Conservation (phyloP, 441 rosid species). For the Francoa sonchifolia region DNA sequence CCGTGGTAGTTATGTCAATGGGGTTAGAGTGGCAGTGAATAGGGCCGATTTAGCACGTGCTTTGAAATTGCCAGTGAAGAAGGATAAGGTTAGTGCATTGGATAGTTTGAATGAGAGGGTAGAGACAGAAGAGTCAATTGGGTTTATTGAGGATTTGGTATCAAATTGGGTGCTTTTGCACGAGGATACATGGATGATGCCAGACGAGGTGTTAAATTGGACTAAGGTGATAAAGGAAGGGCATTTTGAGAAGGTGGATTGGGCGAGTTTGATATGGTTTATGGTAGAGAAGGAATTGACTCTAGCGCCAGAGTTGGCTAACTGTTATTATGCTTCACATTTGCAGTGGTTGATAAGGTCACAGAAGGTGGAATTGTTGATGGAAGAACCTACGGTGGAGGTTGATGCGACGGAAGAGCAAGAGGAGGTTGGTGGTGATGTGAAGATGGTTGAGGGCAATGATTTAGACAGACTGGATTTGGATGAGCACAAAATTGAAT, state of each 20-base stretch:
- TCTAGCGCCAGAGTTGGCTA: conserved; percentile 25
- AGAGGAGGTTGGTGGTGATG: conserved; percentile 9
- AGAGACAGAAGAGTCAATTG: conserved; percentile 35
- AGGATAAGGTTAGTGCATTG: conserved; percentile 18
- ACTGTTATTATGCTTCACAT: conserved; percentile 83
- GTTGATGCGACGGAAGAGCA: conserved; percentile 25
- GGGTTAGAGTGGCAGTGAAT: conserved; percentile 30
- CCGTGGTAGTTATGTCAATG: conserved; percentile 54
- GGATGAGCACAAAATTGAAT: conserved; percentile 39
- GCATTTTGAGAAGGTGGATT: conserved; percentile 63
- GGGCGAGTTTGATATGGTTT: conserved; percentile 66
- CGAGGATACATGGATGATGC: conserved; percentile 73
- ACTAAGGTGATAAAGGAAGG: conserved; percentile 36
- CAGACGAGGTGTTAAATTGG: conserved; percentile 37
- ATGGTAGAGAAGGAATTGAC: conserved; percentile 80
- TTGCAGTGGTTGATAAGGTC: conserved; percentile 54
- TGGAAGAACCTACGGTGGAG: conserved; percentile 24
- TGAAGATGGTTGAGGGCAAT: conserved; percentile 22
- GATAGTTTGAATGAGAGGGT: conserved; percentile 19
- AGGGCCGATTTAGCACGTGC: conserved; percentile 80
- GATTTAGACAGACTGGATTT: conserved; percentile 14
- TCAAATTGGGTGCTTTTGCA: conserved; percentile 59
- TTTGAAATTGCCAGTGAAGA: conserved; percentile 49
- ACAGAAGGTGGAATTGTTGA: conserved; percentile 33
- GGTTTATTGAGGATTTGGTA: conserved; percentile 45